These are phyloP conservation scores for Daldinia grandis DNA, from an alignment of 495 filamentous ascomycete genomes.

Conservation along the genomic window DNA sequence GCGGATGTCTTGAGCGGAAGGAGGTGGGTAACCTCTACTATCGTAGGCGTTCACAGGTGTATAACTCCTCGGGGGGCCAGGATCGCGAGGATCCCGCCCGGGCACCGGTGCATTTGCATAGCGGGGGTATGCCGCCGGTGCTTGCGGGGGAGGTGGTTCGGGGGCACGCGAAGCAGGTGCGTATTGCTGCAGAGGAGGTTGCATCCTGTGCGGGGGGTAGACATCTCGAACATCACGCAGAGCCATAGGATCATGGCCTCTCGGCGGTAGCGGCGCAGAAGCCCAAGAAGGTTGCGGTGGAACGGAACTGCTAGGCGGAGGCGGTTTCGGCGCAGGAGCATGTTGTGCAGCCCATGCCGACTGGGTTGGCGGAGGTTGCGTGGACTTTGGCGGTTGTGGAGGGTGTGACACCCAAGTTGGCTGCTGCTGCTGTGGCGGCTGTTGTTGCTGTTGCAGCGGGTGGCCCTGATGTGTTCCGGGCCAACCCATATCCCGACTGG, in stretches of 20 bases:
- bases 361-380: conserved; percentile 49
- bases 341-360: conserved; percentile 58
- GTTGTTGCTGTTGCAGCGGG: conserved; percentile 44
- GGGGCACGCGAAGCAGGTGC: conserved; percentile 45
- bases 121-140: conserved; percentile 41
- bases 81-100: conserved; percentile 46
- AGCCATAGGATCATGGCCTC: conserved; percentile 48
- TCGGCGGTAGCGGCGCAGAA: conserved; percentile 46
- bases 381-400: conserved; percentile 49
- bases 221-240: conserved; percentile 45
- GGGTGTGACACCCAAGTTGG: conserved; percentile 47
- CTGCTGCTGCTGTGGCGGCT: conserved; percentile 45
- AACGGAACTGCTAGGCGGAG: conserved; percentile 48
- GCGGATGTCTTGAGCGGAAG: conserved; percentile 36
- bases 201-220: conserved; percentile 49
- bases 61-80: conserved; percentile 44
- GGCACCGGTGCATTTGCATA: conserved; percentile 45
- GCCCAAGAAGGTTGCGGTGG: conserved; percentile 52
- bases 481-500: conserved; percentile 44
- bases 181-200: conserved; percentile 43
- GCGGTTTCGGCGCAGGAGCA: conserved; percentile 50
- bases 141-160: conserved; percentile 44
- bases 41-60: conserved; percentile 45
- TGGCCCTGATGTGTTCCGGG: conserved; percentile 37
- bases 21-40: conserved; percentile 37